These are phyloP conservation scores for Yarrowia divulgata DNA, from an alignment of 805 yeast genomes.

Conservation along the genomic window DNA sequence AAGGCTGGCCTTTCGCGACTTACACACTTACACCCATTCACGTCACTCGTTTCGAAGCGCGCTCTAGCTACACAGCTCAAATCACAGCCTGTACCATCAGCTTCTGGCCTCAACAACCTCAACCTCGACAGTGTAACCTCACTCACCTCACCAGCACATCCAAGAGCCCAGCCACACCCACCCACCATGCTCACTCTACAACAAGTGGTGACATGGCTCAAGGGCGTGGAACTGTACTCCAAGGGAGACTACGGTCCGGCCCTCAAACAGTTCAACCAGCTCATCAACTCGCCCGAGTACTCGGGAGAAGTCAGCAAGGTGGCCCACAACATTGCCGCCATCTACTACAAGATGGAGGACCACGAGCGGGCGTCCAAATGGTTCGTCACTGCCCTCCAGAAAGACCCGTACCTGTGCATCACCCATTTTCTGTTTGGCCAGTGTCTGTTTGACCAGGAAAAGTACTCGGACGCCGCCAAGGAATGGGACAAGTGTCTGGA, in stretches of 20 bases:
- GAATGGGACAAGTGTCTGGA: constrained; percentile 28
- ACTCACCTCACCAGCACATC: no score
- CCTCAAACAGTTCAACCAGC: constrained; percentile 29
- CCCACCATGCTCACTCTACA: constrained; percentile 20
- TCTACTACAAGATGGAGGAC: constrained; percentile 31
- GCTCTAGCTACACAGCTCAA: no score
- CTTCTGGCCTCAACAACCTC: no score
- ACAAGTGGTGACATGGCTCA: constrained; percentile 38
- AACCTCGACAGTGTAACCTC: no score
- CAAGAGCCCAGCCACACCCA: no score
- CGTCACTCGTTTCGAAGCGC: constrained; percentile 16
- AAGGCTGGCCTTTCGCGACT: background rate
- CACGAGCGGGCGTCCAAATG: constrained; percentile 25
- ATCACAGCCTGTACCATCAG: no score
- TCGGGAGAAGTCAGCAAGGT: constrained; percentile 34
- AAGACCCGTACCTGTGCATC: constrained; percentile 35
- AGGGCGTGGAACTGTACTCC: constrained; percentile 38
- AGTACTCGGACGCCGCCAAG: constrained; percentile 29
- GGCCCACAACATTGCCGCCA: constrained; percentile 38
- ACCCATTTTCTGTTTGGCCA: constrained; percentile 33
- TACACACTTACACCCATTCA: background rate
- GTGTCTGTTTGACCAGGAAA: constrained; percentile 22
- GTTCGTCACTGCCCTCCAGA: constrained; percentile 25
- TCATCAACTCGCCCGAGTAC: constrained; percentile 14
- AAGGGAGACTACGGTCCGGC: constrained; percentile 12